Evolutionary conservation across 495 filamentous ascomycete genomes (phyloP).

Genomic region (Emericellopsis terricola): DNA sequence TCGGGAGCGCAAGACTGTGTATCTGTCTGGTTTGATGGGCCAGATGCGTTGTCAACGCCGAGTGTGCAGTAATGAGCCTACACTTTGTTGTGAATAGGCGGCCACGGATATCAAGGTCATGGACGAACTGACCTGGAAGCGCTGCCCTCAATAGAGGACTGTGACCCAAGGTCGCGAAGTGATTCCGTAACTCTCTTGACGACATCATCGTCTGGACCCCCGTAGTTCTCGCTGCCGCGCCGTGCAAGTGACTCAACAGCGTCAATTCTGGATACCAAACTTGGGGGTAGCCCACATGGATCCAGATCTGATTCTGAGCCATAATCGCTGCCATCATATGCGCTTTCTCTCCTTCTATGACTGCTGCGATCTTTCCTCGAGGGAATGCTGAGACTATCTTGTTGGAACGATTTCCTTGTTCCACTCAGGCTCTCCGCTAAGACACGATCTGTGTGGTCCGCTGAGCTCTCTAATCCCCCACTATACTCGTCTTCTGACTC

Average conservation of each 20-base stretch:
- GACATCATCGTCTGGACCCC: constrained; percentile 45
- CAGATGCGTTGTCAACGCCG: constrained; percentile 66
- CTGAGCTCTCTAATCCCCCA: constrained; percentile 23
- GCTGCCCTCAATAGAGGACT: constrained; percentile 62
- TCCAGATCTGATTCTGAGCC: constrained; percentile 59
- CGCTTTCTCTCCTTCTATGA: constrained; percentile 27
- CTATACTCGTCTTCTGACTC: constrained; percentile 32
- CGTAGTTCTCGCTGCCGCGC: constrained; percentile 54
- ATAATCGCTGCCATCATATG: constrained; percentile 44
- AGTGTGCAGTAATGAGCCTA: constrained; percentile 77
- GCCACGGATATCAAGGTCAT: not conserved
- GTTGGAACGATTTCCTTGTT: constrained; percentile 9
- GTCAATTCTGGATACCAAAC: constrained; percentile 57
- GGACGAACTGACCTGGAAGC: constrained; percentile 62
- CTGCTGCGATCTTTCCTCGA: too few species aligned
- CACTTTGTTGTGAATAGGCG: constrained; percentile 7
- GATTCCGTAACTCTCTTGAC: constrained; percentile 54
- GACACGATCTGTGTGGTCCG: too few species aligned
- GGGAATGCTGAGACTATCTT: constrained; percentile 18
- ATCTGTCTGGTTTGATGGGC: constrained; percentile 69
- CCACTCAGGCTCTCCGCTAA: too few species aligned
- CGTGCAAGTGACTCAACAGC: constrained; percentile 58
- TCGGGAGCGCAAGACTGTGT: constrained; percentile 59
- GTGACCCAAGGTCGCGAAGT: constrained; percentile 63
- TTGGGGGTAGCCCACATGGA: constrained; percentile 48